A percentile compares a stretch with the other conserved stretches of the same genome.
Evolutionary conservation across 2,329 filamentous ascomycete species (phyloP).

Genomic region (Diplodia seriata): DNA sequence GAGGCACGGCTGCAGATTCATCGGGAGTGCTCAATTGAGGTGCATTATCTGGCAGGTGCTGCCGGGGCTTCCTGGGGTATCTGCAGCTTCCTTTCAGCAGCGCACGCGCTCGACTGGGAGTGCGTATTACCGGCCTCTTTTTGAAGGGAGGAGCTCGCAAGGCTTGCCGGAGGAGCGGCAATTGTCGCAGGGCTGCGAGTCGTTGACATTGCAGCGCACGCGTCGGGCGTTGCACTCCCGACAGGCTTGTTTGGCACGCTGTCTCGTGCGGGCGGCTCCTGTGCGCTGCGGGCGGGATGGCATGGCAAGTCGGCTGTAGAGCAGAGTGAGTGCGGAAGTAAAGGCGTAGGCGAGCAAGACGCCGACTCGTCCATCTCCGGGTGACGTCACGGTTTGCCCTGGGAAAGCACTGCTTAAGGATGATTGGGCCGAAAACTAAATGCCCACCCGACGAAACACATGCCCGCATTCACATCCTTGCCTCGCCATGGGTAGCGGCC

Average conservation of each 20-base stretch:
- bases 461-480: background rate
- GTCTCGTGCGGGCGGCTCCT: background rate
- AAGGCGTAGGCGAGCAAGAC: background rate
- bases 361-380: slow-evolving; percentile 1
- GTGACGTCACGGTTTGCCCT: background rate
- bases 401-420: too few species aligned
- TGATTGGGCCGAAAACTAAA: too few species aligned
- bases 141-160: slow-evolving; percentile 53
- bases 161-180: slow-evolving; percentile 47
- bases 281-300: background rate
- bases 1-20: too few species aligned
- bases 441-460: too few species aligned
- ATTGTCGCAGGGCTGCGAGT: slow-evolving; percentile 53
- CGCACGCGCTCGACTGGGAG: slow-evolving; percentile 36
- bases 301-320: slow-evolving; percentile 16
- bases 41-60: background rate
- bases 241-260: slow-evolving; percentile 54
- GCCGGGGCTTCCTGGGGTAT: slow-evolving; percentile 3
- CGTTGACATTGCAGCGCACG: slow-evolving; percentile 56
- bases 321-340: background rate
- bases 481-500: background rate
- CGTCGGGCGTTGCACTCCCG: slow-evolving; percentile 54
- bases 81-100: slow-evolving; percentile 35
- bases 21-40: background rate
- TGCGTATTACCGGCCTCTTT: slow-evolving; percentile 51